A percentile compares a stretch with the other conserved stretches of the same genome.
These are phyloP conservation scores for Leishmania arabica DNA, from an alignment of 208 protist species.

Conservation along the genomic window DNA sequence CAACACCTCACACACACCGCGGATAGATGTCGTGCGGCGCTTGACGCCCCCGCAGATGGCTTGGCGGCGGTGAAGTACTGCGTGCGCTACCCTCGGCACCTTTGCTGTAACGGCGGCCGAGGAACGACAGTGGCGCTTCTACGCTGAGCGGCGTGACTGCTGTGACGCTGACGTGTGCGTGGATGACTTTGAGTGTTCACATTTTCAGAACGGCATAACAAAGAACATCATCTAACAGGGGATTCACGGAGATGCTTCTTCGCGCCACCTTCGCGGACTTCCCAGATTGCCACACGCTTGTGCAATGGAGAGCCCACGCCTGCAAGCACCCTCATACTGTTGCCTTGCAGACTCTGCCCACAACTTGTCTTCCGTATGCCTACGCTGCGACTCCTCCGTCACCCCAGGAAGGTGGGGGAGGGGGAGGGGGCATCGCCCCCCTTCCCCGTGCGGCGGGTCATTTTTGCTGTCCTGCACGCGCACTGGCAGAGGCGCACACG, in stretches of 20 bases:
- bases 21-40: background rate
- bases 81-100: constrained; percentile 10
- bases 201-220: background rate
- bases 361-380: background rate
- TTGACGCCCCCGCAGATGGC: constrained; percentile 11
- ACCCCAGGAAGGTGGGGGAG: background rate
- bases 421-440: background rate
- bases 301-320: background rate
- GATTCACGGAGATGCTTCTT: background rate
- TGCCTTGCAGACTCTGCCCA: background rate
- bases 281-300: background rate
- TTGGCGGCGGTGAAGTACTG: constrained; percentile 28
- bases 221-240: background rate
- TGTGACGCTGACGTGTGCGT: background rate
- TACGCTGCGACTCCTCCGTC: background rate
- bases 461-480: background rate
- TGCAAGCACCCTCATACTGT: background rate
- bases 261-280: background rate
- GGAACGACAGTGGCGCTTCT: constrained; percentile 22
- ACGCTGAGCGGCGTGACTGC: background rate
- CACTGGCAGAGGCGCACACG: background rate
- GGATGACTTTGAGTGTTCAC: background rate
- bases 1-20: constrained; percentile 3
- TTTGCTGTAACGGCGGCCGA: constrained; percentile 23
- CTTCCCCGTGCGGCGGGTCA: too few relatives aligned